Evolutionary conservation across 2,329 filamentous ascomycete genomes (phyloP).

Genomic region (Penicillium expansum): DNA sequence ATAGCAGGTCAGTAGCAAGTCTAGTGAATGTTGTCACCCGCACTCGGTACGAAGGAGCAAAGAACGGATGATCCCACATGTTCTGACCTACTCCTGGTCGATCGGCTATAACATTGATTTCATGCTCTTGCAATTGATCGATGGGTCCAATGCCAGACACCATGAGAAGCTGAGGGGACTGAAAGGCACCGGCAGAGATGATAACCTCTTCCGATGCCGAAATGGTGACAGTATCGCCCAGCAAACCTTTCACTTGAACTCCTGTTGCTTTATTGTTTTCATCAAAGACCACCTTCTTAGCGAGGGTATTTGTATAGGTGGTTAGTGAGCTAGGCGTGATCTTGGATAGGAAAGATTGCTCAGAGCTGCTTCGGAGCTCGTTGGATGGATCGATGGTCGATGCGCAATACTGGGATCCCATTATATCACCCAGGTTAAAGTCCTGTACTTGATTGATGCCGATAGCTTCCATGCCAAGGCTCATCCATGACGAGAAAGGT

Average conservation of each 20-base stretch:
- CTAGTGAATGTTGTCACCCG: constrained; percentile 25
- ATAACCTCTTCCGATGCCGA: constrained; percentile 51
- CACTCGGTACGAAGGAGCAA: constrained; percentile 30
- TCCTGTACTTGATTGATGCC: constrained; percentile 39
- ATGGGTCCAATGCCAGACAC: constrained; percentile 51
- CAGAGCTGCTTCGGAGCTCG: constrained; percentile 30
- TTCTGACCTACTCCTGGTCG: constrained; percentile 39
- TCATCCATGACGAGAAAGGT: constrained; percentile 42
- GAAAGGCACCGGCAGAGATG: constrained; percentile 53
- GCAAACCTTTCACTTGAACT: constrained; percentile 33
- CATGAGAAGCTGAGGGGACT: constrained; percentile 54
- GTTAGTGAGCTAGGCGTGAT: constrained; percentile 35
- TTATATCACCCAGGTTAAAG: constrained; percentile 44
- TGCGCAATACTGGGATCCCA: constrained; percentile 42
- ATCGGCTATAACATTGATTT: constrained; percentile 29
- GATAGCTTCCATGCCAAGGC: constrained; percentile 40
- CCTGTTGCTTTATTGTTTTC: constrained; percentile 42
- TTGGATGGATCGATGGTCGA: constrained; percentile 28
- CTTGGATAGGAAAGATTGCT: constrained; percentile 37
- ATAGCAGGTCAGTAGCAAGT: constrained; percentile 15
- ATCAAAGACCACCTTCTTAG: constrained; percentile 46
- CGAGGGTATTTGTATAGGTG: constrained; percentile 44
- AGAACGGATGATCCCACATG: constrained; percentile 36
- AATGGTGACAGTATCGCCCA: constrained; percentile 34
- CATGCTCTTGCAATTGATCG: constrained; percentile 23